These are phyloP conservation scores for Cutaneotrichosporon cutaneum DNA, from an alignment of 1,284 basidiomycete genomes.

Conservation along the genomic window DNA sequence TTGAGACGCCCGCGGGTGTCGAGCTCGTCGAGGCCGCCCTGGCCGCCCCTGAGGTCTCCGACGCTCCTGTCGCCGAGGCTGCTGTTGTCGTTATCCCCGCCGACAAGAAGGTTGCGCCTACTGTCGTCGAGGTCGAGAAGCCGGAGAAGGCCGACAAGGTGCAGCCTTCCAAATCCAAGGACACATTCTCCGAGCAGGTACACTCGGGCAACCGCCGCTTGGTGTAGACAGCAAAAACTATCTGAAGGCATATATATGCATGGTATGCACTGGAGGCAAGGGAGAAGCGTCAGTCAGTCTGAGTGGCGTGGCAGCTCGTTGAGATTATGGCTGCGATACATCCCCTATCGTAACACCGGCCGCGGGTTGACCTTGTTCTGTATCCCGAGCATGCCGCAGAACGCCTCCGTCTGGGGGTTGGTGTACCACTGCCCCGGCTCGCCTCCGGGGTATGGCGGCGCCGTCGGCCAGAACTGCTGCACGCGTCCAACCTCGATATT, in stretches of 20 bases:
- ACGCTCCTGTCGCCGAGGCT: neutral
- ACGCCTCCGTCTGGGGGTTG: slow-evolving; percentile 87
- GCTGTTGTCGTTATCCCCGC: too few species aligned
- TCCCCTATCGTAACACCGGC: slow-evolving; percentile 22
- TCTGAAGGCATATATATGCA: neutral
- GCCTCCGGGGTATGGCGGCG: slow-evolving; percentile 60
- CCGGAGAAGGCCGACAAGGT: neutral
- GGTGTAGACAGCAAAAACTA: slow-evolving; percentile 10
- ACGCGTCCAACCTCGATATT: slow-evolving; percentile 58
- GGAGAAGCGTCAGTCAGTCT: too few species aligned
- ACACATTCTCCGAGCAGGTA: slow-evolving; percentile 8
- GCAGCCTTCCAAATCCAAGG: neutral
- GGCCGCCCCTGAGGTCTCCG: too few species aligned
- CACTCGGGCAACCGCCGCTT: slow-evolving; percentile 16
- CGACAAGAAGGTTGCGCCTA: too few species aligned
- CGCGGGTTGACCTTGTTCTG: slow-evolving; percentile 72
- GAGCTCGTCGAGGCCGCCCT: slow-evolving; percentile 1
- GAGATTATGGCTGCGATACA: too few species aligned
- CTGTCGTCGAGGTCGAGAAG: neutral
- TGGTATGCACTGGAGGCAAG: neutral
- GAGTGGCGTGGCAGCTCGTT: too few species aligned
- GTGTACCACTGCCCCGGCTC: slow-evolving; percentile 64
- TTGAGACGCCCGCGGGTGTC: slow-evolving; percentile 1
- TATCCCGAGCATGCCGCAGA: slow-evolving; percentile 75
- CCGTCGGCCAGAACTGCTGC: slow-evolving; percentile 73